phyloP scores from a whole-genome alignment of 352 stramenopile species.

The Phytophthora sp. region DNA sequence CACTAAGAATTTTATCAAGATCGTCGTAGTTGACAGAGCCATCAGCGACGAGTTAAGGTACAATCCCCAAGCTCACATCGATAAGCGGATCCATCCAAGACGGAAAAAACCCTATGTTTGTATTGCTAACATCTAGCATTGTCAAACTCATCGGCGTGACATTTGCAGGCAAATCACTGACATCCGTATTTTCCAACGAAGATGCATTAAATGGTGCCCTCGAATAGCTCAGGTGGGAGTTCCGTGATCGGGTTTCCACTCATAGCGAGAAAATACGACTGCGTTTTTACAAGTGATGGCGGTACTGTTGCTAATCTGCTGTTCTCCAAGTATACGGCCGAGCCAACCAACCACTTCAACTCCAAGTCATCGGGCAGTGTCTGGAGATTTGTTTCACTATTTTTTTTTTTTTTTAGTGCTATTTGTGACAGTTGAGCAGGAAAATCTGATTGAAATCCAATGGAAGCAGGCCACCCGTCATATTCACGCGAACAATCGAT shows the following conservation, averaged over 20 bases:
- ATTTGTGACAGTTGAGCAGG: constrained; percentile 36
- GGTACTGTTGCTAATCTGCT: constrained; percentile 16
- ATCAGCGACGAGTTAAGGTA: background rate
- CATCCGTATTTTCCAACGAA: constrained; percentile 6
- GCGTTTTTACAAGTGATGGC: background rate
- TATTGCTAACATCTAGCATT: constrained; percentile 9
- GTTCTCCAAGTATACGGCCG: constrained; percentile 25
- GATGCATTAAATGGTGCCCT: constrained; percentile 7
- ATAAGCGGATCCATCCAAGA: constrained; percentile 22
- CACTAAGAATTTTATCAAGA: constrained; percentile 5
- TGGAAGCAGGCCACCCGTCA: constrained; percentile 35
- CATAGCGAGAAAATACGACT: constrained; percentile 13
- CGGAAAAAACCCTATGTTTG: constrained; percentile 16
- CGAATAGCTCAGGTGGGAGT: constrained; percentile 12
- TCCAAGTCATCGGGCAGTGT: constrained; percentile 36
- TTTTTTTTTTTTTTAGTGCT: too few relatives aligned
- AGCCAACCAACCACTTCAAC: constrained; percentile 26
- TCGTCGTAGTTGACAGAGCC: constrained; percentile 15
- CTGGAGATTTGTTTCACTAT: constrained; percentile 39
- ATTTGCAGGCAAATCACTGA: background rate
- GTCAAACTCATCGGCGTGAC: background rate
- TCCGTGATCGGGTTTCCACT: constrained; percentile 4
- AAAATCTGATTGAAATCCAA: constrained; percentile 34
- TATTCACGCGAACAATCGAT: constrained; percentile 38
- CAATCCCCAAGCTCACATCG: background rate